Conservation (phyloP, 2,329 filamentous ascomycete species). For the Mycosphaerella sp. region DNA sequence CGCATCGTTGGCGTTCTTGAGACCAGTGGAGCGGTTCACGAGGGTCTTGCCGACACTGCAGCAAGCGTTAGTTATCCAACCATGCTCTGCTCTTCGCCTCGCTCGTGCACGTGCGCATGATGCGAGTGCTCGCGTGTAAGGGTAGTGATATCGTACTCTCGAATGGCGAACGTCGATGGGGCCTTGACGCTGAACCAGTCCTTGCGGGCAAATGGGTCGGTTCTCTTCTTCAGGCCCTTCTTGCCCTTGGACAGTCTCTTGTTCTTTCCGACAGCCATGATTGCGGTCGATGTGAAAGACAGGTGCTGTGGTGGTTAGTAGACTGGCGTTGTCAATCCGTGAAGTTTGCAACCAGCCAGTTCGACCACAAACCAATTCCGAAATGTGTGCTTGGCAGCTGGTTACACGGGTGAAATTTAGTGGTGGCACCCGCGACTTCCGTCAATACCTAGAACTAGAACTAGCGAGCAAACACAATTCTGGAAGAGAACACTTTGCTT, state of each 20-base stretch:
- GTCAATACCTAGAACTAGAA: too few relatives aligned
- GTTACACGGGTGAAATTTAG: background rate
- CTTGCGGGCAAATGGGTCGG: conserved; percentile 95
- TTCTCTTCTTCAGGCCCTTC: conserved; percentile 99
- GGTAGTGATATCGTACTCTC: conserved; percentile 69
- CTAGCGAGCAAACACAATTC: background rate
- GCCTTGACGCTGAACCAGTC: conserved; percentile 99
- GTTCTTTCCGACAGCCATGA: conserved; percentile 87
- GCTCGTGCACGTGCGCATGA: conserved; percentile 2
- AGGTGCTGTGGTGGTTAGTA: conserved; percentile 23
- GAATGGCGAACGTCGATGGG: conserved; percentile 86
- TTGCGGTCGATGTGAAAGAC: conserved; percentile 27
- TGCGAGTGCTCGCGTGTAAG: conserved; percentile 9
- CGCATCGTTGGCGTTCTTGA: conserved; percentile 99
- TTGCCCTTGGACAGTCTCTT: conserved; percentile 99
- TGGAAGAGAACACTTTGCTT: conserved; percentile 8
- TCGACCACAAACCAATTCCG: background rate
- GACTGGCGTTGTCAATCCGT: background rate
- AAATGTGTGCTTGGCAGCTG: background rate
- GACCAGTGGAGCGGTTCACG: conserved; percentile 98
- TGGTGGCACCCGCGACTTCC: too few relatives aligned
- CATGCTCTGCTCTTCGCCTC: conserved; percentile 2
- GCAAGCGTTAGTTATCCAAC: conserved; percentile 32
- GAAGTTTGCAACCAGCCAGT: background rate
- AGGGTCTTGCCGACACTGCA: conserved; percentile 97